These are phyloP conservation scores for Dissophora ornata DNA, from an alignment of 192 early-diverging fungal genomes.

Conservation along the genomic window DNA sequence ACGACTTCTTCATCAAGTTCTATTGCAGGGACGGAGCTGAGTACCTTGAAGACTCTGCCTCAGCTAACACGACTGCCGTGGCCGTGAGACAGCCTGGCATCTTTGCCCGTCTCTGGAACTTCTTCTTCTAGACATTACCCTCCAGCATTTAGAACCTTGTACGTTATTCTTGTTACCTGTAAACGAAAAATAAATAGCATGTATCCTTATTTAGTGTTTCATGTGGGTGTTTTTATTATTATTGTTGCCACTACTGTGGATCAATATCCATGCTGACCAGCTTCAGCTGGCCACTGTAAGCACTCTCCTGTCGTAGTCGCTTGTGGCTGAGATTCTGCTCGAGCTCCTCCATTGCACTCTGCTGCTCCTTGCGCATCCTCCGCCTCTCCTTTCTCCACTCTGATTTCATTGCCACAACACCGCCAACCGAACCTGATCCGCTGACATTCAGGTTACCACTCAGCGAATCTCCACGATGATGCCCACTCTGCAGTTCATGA, in stretches of 20 bases:
- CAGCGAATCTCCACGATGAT: constrained; percentile 21
- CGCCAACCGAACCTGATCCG: not conserved
- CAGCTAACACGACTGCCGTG: constrained; percentile 50
- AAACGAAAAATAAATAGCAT: too few relatives aligned
- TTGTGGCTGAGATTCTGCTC: constrained; percentile 39
- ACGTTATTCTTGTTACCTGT: too few relatives aligned
- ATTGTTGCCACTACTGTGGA: not conserved
- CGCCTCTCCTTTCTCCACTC: constrained; percentile 48
- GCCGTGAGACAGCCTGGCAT: constrained; percentile 30
- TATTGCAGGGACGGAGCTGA: constrained; percentile 72
- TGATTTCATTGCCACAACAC: not conserved
- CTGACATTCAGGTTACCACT: not conserved
- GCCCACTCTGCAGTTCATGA: constrained; percentile 16
- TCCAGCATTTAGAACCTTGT: constrained; percentile 1
- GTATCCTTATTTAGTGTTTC: too few relatives aligned
- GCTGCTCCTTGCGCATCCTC: constrained; percentile 29
- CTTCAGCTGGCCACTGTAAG: constrained; percentile 11
- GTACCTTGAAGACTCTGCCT: not conserved
- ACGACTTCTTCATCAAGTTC: constrained; percentile 82
- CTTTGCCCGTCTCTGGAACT: constrained; percentile 29
- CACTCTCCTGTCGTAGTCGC: constrained; percentile 31
- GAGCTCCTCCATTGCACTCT: constrained; percentile 18
- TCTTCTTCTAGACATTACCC: constrained; percentile 28
- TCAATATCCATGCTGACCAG: constrained; percentile 50
- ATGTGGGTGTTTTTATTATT: too few relatives aligned